A percentile compares a stretch with the other conserved stretches of the same genome.
These are phyloP conservation scores for Fragaria iinumae DNA, from an alignment of 306 rosid genomes.

Conservation along the genomic window DNA sequence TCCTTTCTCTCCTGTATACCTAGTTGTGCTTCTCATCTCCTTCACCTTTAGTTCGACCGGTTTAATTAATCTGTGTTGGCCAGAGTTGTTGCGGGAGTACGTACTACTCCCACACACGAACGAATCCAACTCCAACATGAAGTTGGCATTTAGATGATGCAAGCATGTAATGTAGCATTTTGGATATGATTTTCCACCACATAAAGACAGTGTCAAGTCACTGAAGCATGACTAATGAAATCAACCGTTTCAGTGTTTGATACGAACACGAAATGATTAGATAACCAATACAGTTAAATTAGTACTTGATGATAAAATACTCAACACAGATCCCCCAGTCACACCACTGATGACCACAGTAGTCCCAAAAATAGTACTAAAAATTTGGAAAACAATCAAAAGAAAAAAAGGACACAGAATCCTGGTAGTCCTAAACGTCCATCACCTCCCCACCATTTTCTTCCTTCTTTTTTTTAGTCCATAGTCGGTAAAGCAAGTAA, in stretches of 20 bases:
- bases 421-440: background rate
- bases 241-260: background rate
- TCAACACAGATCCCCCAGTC: background rate
- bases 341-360: background rate
- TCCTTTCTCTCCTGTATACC: background rate
- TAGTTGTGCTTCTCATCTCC: background rate
- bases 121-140: background rate
- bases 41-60: background rate
- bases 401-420: background rate
- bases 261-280: too few species aligned
- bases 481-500: background rate
- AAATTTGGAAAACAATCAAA: background rate
- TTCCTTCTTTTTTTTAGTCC: background rate
- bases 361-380: background rate
- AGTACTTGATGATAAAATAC: background rate
- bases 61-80: background rate
- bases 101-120: background rate
- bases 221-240: background rate
- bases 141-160: background rate
- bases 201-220: background rate
- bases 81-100: background rate
- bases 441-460: background rate
- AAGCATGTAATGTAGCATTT: background rate
- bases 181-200: background rate
- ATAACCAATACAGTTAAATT: background rate